These are phyloP conservation scores for Thalia dealbata DNA, from an alignment of 176 grass and related monocot species.

Conservation along the genomic window DNA sequence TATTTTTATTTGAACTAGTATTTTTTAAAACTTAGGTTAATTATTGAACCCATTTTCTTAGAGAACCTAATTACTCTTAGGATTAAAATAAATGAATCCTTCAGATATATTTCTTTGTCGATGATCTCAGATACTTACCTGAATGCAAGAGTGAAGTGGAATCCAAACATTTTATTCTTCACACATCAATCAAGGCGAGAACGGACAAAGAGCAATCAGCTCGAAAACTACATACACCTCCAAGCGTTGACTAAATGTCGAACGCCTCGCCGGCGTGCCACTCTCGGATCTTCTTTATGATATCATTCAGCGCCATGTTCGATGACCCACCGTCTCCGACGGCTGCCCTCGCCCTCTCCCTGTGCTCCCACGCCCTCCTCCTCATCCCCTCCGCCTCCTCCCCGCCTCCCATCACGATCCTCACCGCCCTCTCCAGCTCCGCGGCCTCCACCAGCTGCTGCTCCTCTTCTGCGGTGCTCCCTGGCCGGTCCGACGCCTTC, in stretches of 20 bases:
- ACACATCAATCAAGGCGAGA: no score
- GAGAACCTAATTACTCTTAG: no score
- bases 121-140: no score
- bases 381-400: not conserved
- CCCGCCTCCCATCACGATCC: no score
- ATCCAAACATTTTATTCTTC: no score
- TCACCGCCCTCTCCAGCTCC: no score
- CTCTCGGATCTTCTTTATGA: not conserved
- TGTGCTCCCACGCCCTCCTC: not conserved
- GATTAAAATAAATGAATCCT: no score
- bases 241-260: not conserved
- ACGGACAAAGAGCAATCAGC: not conserved
- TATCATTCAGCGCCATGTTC: not conserved
- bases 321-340: not conserved
- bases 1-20: no score
- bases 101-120: no score
- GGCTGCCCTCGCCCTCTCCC: not conserved
- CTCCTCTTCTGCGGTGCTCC: not conserved
- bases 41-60: no score
- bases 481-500: constrained; percentile 6
- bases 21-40: no score
- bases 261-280: not conserved
- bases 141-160: no score
- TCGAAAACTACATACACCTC: not conserved
- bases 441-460: not conserved